Evolutionary conservation across 495 filamentous ascomycete species (phyloP), one percentile per base, ranked within the genome.

Genomic region (Aspergillus coremiiformis): DNA sequence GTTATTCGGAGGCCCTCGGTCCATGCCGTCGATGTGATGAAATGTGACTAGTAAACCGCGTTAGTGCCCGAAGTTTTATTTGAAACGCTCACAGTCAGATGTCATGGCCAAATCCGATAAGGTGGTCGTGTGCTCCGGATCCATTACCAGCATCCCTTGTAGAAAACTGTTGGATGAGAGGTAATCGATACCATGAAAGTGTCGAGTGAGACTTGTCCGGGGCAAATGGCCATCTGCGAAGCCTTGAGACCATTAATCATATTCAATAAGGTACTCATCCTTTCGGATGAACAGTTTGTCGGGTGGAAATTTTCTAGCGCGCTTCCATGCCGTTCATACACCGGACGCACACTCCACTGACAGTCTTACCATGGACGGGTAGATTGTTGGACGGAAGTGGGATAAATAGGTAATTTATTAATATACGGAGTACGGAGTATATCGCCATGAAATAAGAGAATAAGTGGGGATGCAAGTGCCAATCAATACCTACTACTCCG

Each of bases 251-350:
- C 4, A 6, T 22, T 37, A 12, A 22, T 17, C 4, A 14, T 15
- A 39, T 4, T 14, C 22, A 46, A 39, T 32, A 46, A 35, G 27
- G 8, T 17, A 24, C 20, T 30, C n/a, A 21, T 26, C 29, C 44
- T 44, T 26, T 22, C 33, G 33, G 41, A 46, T 26, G 24, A 33
- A 32, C 27, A 49, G 35, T 17, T 26, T 17, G 29, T 54, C 53
- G 47, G 53, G 53, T 54, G 35, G 30, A 26, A 41, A 43, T 60
- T 60, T 60, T 60, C 57, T 60, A 60, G 57, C 57, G 57, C 49
- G 51, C 53, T 60, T 54, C 57, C 24, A 59, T 49, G 52, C 44
- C 46, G 52, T 52, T 52, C 39, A 47, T 37, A 49, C 33, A 44
- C 47, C 48, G 48, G 37, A 33, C 10, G 43, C n/a, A n/a, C n/a